Percentiles rank a stretch among this genome's conserved stretches.
Evolutionary conservation across 768 basidiomycete genomes (phyloP).

Genomic region (Daedaleopsis sinensis): DNA sequence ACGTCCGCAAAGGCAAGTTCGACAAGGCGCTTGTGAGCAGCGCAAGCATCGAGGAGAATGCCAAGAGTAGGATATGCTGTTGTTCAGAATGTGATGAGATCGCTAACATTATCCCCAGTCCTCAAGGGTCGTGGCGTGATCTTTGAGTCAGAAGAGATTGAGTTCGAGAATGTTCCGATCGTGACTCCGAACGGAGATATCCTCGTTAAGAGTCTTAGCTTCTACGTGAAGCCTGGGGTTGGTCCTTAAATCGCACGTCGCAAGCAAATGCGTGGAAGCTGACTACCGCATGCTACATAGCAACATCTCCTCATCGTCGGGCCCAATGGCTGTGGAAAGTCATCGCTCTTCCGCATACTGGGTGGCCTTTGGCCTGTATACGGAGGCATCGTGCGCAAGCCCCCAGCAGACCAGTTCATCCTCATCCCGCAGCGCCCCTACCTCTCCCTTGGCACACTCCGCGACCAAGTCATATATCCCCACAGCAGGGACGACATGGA

Average conservation of each 20-base stretch:
- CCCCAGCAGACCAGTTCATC: slow-evolving; percentile 85
- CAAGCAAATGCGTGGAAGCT: not conserved
- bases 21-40: slow-evolving; percentile 86
- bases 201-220: slow-evolving; percentile 81
- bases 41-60: slow-evolving; percentile 72
- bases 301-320: slow-evolving; percentile 1
- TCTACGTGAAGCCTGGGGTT: slow-evolving; percentile 88
- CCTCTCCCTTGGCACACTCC: slow-evolving; percentile 88
- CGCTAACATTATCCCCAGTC: slow-evolving; percentile 46
- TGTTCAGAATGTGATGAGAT: too few species aligned
- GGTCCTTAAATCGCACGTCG: slow-evolving; percentile 25
- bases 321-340: slow-evolving; percentile 77
- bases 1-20: slow-evolving; percentile 81
- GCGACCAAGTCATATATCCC: slow-evolving; percentile 97
- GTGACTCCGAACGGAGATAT: slow-evolving; percentile 96
- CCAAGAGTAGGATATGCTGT: slow-evolving; percentile 55
- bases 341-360: slow-evolving; percentile 91
- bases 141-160: slow-evolving; percentile 85
- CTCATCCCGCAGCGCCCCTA: slow-evolving; percentile 97
- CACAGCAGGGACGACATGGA: slow-evolving; percentile 83
- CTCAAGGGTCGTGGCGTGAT: slow-evolving; percentile 78
- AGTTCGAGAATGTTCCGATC: slow-evolving; percentile 92
- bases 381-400: slow-evolving; percentile 86
- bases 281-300: not conserved
- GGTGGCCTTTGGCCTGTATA: slow-evolving; percentile 96